A percentile compares a stretch with the other conserved stretches of the same genome.
Evolutionary conservation across 805 yeast genomes (phyloP).

Genomic region (Saturnispora serradocipensis): DNA sequence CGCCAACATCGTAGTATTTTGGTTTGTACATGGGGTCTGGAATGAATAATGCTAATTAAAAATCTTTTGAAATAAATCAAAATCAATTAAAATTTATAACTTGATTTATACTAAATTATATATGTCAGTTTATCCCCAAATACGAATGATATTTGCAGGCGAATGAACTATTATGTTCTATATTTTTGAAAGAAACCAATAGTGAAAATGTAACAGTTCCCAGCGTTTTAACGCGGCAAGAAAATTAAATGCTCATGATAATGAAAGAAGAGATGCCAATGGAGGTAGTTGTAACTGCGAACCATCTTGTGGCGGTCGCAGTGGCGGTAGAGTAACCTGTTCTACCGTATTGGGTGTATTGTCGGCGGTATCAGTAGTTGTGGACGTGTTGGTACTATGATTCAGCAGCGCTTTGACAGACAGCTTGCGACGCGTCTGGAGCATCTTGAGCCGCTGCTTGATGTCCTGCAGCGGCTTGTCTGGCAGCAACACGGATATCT

Average conservation of each 20-base stretch:
- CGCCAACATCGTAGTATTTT: constrained; percentile 35
- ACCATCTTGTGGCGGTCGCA: not conserved
- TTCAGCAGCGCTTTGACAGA: not conserved
- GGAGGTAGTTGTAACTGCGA: not conserved
- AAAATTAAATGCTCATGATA: not conserved
- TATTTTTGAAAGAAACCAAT: not conserved
- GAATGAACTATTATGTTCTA: not conserved
- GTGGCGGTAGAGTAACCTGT: not conserved
- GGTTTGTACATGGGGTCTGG: constrained; percentile 11
- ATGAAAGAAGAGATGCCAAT: not conserved
- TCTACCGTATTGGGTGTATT: not conserved
- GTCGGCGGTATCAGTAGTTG: not conserved
- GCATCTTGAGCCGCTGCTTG: not conserved
- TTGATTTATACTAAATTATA: not conserved
- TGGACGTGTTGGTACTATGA: not conserved
- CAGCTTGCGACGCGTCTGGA: not conserved
- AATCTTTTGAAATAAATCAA: too few relatives aligned
- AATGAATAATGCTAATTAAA: too few relatives aligned
- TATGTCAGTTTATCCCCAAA: not conserved
- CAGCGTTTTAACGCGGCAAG: not conserved
- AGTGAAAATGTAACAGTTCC: not conserved
- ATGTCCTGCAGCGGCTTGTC: constrained; percentile 1
- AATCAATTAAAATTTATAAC: too few relatives aligned
- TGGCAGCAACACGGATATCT: constrained; percentile 2
- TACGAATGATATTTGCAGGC: not conserved